Base-by-base conservation (phyloP, 1,139 yeast genomes). In the Sugiyamaella pinicola region DNA sequence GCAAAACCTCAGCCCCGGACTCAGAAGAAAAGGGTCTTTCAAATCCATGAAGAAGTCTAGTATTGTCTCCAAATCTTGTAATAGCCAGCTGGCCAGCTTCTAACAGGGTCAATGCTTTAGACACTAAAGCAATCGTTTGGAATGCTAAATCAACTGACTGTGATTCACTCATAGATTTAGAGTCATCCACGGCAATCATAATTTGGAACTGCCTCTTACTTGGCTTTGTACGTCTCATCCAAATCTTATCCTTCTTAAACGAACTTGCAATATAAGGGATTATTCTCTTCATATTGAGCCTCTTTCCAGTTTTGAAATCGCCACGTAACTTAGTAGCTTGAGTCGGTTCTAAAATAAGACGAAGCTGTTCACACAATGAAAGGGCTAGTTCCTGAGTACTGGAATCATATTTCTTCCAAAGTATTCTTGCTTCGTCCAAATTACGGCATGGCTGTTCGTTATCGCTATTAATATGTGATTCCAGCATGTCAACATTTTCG, bases 211-310 rank as follows among this genome's bases (percentile, higher is more conserved):
- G 95, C 64, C 99, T 84, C 74, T 95, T 93, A 60, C 96, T 87
- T 52, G 99, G 99, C 68, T 93, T 93, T 7, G 98, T 91, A 72
- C 99, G 83, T 67, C 97, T 82, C 74, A 95, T 79, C 99, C 99
- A 95, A 58, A 95, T 95, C 76, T 95, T 95, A 71, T 95, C 99
- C 70, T 93, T 93, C 66, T 96, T 84, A 81, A 90, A 95, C 66
- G 91, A 96, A 47, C 96, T 87, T 1, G 99, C 99, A 75, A 95
- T 93, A 71, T 93, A 95, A 12, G 99, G 96, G 65, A 95, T 93
- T 62, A 95, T 95, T 61, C 98, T 79, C 77, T 91, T 93, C 98
- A 95, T 91, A 71, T 95, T 95, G 65, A 95, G 79, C 61, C 99
- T 79, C 70, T 95, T 95, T 69, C 99, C 99, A 1, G 98, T 91